Evolutionary conservation across 2,329 filamentous ascomycete species (phyloP).

Genomic region (Fusarium ambrosium): DNA sequence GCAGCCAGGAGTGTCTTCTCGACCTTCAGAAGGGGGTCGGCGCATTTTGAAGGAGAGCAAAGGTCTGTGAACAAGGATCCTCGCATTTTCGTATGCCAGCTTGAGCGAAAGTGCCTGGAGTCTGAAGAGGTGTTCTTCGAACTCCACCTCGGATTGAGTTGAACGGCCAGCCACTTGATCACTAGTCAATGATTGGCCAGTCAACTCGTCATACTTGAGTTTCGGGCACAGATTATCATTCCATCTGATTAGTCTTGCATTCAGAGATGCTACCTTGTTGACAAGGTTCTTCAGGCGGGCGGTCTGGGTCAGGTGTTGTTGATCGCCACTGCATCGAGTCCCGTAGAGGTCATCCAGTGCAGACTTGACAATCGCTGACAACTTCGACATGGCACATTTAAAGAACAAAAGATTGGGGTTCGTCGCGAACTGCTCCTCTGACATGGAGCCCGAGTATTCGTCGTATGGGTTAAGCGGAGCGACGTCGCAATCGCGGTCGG

Average conservation of each 20-base stretch:
- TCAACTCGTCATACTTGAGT: constrained; percentile 2
- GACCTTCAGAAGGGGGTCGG: neutral
- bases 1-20: rapidly evolving
- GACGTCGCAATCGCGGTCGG: constrained; percentile 50
- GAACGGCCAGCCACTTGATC: neutral
- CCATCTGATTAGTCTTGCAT: constrained; percentile 17
- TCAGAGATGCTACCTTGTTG: neutral
- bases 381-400: constrained; percentile 40
- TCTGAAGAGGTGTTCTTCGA: constrained; percentile 43
- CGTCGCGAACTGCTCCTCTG: neutral
- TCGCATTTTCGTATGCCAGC: constrained; percentile 52
- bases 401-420: constrained; percentile 33
- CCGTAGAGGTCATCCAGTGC: constrained; percentile 31
- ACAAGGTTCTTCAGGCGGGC: neutral
- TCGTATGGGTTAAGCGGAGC: constrained; percentile 47
- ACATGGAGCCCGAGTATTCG: constrained; percentile 19
- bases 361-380: constrained; percentile 36
- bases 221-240: neutral
- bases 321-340: neutral
- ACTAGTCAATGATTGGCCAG: neutral
- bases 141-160: neutral
- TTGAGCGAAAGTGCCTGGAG: constrained; percentile 51
- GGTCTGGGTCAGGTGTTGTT: neutral
- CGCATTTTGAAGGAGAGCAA: constrained; percentile 23
- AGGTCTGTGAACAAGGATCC: constrained; percentile 48